Evolutionary conservation across 371 early-diverging fungal genomes (phyloP).

Genomic region (Saksenaea vasiformis): DNA sequence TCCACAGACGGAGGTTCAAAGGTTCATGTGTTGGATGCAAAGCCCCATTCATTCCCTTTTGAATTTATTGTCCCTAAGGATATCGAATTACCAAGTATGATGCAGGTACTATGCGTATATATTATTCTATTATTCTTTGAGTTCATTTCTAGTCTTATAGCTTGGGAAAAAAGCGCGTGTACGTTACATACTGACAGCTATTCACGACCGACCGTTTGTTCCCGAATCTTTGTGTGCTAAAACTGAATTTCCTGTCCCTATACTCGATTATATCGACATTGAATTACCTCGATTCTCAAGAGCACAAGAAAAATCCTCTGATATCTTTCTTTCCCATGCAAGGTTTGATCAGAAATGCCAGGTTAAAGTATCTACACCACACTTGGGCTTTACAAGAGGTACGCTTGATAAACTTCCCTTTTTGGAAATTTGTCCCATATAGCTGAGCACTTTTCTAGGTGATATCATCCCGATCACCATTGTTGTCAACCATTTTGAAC

Average conservation of each 20-base stretch:
- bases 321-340: slow-evolving; percentile 9
- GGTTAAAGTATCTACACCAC: slow-evolving; percentile 31
- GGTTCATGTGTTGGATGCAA: slow-evolving; percentile 33
- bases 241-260: slow-evolving; percentile 35
- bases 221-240: slow-evolving; percentile 41
- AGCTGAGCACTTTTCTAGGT: slow-evolving; percentile 15
- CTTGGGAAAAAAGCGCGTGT: slow-evolving; percentile 37
- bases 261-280: slow-evolving; percentile 45
- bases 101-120: slow-evolving; percentile 31
- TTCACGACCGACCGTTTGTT: slow-evolving; percentile 45
- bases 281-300: slow-evolving; percentile 22
- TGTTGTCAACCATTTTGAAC: slow-evolving; percentile 25
- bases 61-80: slow-evolving; percentile 44
- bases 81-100: slow-evolving; percentile 39
- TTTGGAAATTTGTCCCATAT: background rate
- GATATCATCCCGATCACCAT: slow-evolving; percentile 36
- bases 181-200: slow-evolving; percentile 37
- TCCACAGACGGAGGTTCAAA: slow-evolving; percentile 20
- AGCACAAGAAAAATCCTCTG: slow-evolving; percentile 32
- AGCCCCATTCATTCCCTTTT: slow-evolving; percentile 41
- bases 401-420: background rate
- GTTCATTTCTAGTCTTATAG: slow-evolving; percentile 13
- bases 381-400: slow-evolving; percentile 46
- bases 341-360: slow-evolving; percentile 19
- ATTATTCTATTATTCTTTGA: background rate